Percentiles rank a stretch among this genome's conserved stretches.
Conservation (phyloP, 306 rosid genomes). For the Medicago lupulina region DNA sequence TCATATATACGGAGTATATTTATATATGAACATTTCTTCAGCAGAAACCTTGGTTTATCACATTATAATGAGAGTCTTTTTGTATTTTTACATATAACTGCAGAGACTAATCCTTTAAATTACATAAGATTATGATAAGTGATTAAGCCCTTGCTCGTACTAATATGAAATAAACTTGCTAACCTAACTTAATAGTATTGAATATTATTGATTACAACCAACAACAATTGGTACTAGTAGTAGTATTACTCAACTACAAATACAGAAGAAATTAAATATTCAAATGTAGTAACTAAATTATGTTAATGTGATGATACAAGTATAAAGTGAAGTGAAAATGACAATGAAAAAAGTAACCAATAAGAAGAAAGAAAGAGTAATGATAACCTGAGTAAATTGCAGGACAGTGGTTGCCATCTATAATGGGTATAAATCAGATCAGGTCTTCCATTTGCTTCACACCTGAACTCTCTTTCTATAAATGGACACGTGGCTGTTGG, state of each 20-base stretch:
- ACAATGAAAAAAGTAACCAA: neutral
- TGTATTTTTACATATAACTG: too few species aligned
- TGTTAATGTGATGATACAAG: neutral
- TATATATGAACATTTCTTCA: too few species aligned
- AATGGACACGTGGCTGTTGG: conserved; percentile 63
- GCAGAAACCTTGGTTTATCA: too few species aligned
- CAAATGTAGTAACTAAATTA: too few species aligned
- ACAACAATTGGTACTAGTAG: neutral
- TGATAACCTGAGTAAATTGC: conserved; percentile 63
- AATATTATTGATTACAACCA: neutral
- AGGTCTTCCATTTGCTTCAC: conserved; percentile 76
- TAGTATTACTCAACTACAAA: neutral
- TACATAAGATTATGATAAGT: too few species aligned
- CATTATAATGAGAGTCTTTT: too few species aligned
- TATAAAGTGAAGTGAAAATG: neutral
- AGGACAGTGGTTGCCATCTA: conserved; percentile 81
- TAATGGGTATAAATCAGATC: conserved; percentile 68
- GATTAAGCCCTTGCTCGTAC: too few species aligned
- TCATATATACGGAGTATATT: too few species aligned
- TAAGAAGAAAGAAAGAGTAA: neutral
- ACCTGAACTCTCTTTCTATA: conserved; percentile 77
- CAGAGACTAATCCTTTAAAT: too few species aligned
- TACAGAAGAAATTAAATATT: neutral
- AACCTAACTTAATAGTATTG: neutral
- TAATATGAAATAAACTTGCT: too few species aligned